Percentiles rank a stretch among this genome's conserved stretches.
Evolutionary conservation across 805 yeast species (phyloP).

Genomic region (Cyberlindnera mycetangii): DNA sequence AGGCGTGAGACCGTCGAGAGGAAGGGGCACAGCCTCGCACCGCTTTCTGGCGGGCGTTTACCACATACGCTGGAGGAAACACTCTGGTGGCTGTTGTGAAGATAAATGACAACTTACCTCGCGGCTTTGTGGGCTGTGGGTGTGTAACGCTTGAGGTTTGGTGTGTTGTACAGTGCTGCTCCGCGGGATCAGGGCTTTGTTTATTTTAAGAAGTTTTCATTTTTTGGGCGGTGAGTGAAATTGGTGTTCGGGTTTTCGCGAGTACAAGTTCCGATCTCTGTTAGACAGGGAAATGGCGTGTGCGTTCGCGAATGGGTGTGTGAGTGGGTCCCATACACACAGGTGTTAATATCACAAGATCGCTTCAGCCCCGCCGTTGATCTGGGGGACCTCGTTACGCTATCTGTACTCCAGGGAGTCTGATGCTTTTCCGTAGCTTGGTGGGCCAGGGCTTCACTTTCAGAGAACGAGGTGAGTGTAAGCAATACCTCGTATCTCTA

Average conservation of each 20-base stretch:
- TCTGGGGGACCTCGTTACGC: too few species aligned
- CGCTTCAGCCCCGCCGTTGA: too few species aligned
- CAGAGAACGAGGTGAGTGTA: too few species aligned
- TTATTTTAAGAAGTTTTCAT: slow-evolving; percentile 20
- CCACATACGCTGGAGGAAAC: neutral
- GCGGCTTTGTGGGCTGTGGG: neutral
- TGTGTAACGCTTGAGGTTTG: neutral
- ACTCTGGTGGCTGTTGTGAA: neutral
- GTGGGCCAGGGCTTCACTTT: too few species aligned
- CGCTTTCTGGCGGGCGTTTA: neutral
- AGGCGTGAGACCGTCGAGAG: neutral
- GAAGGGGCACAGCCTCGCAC: neutral
- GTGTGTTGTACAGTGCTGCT: neutral
- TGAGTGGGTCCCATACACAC: too few species aligned
- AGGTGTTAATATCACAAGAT: too few species aligned
- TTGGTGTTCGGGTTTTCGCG: slow-evolving; percentile 14
- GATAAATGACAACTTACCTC: neutral
- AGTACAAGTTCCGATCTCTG: neutral
- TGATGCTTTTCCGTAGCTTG: too few species aligned
- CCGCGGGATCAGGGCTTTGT: slow-evolving; percentile 13
- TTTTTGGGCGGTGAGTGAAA: slow-evolving; percentile 10
- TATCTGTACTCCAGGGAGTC: too few species aligned
- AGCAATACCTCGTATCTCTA: too few species aligned
- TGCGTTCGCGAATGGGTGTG: too few species aligned
- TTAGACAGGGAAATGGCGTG: neutral